Conservation (phyloP, 768 basidiomycete genomes). For the Leccinum arenicola region DNA sequence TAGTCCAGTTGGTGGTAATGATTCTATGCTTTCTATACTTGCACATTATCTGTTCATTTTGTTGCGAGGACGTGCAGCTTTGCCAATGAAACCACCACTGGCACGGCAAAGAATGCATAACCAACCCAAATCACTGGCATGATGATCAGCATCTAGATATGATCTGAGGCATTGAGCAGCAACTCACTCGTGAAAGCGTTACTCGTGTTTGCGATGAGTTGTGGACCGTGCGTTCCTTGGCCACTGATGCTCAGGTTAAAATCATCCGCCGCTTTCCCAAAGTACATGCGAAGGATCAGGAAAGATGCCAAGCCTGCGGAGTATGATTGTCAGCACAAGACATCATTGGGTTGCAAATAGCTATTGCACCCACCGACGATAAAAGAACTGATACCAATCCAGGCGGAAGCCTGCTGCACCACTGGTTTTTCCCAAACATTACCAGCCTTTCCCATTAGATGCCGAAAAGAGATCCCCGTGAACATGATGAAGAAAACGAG, state of each 20-base stretch:
- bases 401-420: conserved; percentile 59
- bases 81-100: conserved; percentile 63
- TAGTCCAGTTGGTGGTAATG: background rate
- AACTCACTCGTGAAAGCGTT: conserved; percentile 75
- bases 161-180: background rate
- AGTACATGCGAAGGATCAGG: conserved; percentile 76
- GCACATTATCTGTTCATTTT: conserved; percentile 30
- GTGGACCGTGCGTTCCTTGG: conserved; percentile 52
- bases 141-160: conserved; percentile 1
- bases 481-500: conserved; percentile 64
- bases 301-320: conserved; percentile 61
- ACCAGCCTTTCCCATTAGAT: conserved; percentile 55
- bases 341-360: background rate
- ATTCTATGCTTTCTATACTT: background rate
- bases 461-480: conserved; percentile 62
- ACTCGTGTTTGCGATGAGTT: conserved; percentile 58
- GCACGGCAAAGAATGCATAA: conserved; percentile 70
- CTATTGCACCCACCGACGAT: conserved; percentile 51
- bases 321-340: background rate
- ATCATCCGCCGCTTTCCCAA: conserved; percentile 74
- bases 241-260: conserved; percentile 64
- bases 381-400: conserved; percentile 78
- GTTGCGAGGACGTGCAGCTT: conserved; percentile 60
- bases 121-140: conserved; percentile 73
- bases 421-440: conserved; percentile 52